Evolutionary conservation across 2,329 filamentous ascomycete species (phyloP).

Genomic region (Fusarium torreyae): DNA sequence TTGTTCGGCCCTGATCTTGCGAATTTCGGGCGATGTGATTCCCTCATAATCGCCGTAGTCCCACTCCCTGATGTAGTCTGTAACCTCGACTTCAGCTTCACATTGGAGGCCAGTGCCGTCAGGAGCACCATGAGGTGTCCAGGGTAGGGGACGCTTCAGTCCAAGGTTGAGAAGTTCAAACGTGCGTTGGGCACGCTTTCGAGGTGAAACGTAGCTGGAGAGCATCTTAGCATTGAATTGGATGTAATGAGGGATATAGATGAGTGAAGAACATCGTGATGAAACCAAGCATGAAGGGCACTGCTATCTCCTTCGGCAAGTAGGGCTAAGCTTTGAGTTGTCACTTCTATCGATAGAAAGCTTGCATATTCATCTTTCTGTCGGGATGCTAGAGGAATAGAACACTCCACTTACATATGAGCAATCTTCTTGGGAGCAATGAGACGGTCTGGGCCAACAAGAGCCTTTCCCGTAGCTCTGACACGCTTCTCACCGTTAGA

Average conservation of each 20-base stretch:
- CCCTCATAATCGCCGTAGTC: conserved; percentile 92
- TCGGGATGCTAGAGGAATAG: not conserved
- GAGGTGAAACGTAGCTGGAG: conserved; percentile 84
- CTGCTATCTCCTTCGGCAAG: not conserved
- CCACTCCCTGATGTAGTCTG: conserved; percentile 85
- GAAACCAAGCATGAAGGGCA: too few species aligned
- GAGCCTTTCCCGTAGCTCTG: conserved; percentile 82
- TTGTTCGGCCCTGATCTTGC: conserved; percentile 67
- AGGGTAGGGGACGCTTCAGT: conserved; percentile 78
- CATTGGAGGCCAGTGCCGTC: conserved; percentile 63
- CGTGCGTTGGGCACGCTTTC: conserved; percentile 87
- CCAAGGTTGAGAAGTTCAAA: conserved; percentile 88
- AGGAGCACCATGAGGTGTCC: conserved; percentile 67
- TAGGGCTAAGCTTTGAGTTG: not conserved
- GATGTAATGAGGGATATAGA: not conserved
- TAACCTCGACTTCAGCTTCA: conserved; percentile 74
- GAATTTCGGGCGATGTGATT: conserved; percentile 79
- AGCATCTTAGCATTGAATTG: conserved; percentile 8
- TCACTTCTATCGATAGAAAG: not conserved
- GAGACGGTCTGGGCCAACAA: conserved; percentile 86
- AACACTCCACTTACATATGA: conserved; percentile 77
- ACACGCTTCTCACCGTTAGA: conserved; percentile 84
- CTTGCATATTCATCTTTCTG: not conserved
- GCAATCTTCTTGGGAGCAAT: conserved; percentile 87
- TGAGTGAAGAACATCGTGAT: too few species aligned